Evolutionary conservation across 1,284 basidiomycete species (phyloP), one percentile per base, ranked within the genome.

Genomic region (Erythrobasidium hasegawianum): DNA sequence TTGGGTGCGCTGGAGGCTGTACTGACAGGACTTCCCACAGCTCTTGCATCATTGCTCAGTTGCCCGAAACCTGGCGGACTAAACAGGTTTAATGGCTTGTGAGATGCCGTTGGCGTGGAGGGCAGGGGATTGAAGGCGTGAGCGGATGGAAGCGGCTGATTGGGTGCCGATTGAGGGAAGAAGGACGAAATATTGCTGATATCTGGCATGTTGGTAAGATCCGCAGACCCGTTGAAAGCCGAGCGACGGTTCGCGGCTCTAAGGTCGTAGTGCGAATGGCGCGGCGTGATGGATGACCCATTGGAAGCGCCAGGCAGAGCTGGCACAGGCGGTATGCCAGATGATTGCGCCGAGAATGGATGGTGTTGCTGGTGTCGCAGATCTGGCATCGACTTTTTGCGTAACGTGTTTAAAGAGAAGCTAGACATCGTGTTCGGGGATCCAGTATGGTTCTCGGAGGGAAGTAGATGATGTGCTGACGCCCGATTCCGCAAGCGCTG

Each of bases 301-400:
- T 27, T 26, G 4, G 39, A 8, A n/a, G 26, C 18, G 38, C 43
- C 14, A 11, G 24, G 3, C 16, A 27, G 11, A 27, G 59, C n/a
- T 29, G 38, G 41, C 20, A 53, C 4, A 16, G 55, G 55, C 22
- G 22, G 16, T 29, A 55, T 22, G 26, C 11, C 39, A 26, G 52
- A 39, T 29, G 54, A 64, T 4, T 9, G 54, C 18, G 41, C 11
- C 22, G 53, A 33, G 33, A 76, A 76, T 8, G 66, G 54, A 50
- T 68, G 59, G 39, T 64, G 64, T n/a, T 68, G 57, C 20, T 61
- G 49, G 40, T 59, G 41, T 49, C 74, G 68, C 60, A 75, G 60
- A 57, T 75, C 89, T 2, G 93, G 93, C 93, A 96, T 96, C 16
- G 90, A 94, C 79, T 95, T 95, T 82, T 96, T 96, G 77, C 87